Evolutionary conservation across 352 stramenopile species (phyloP), one percentile per base, ranked within the genome.

Genomic region (Pythium volutum): DNA sequence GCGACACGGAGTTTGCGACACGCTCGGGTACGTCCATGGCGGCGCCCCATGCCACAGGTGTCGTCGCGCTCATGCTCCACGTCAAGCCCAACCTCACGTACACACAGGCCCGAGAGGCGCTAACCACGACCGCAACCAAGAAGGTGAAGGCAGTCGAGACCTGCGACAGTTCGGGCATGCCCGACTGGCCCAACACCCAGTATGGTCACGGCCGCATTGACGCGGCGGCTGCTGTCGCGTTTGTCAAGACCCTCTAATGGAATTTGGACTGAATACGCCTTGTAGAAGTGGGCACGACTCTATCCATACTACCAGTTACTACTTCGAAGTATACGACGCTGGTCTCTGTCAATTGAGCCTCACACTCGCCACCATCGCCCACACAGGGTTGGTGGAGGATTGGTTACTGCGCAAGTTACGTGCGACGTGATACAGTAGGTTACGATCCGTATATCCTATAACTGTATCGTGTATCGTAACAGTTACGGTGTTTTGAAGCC

Each of bases 181-280:
- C 23, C 10, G 14, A 18, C 20, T 71, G 48, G 18, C 70, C 66
- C 22, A 77, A 74, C 60, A 76, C 74, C 59, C 54, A 66, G 26
- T 71, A 67, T 25, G 66, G 66, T 34, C 62, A 69, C 31, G 70
- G 70, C 34, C 70, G 66, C 49, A 61, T 77, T 26, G 60, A 77
- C 64, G 60, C 50, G 25, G 14, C 36, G 22, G 48, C 45, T 8
- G 59, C 59, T 5, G 9, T 66, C 49, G 12, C 4, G 4, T 33
- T 29, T 31, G 43, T 50, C 43, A 33, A 50, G 23, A 22, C 20
- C 11, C 43, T 47, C 18, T 47, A 54, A 54, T n/a, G n/a, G n/a
- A n/a, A n/a, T n/a, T n/a, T n/a, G n/a, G n/a, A n/a, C n/a, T n/a
- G n/a, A n/a, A n/a, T n/a, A n/a, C n/a, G n/a, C n/a, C n/a, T n/a